A percentile compares a stretch with the other conserved stretches of the same genome.
These are phyloP conservation scores for Entophlyctis helioformis DNA, from an alignment of 192 early-diverging fungal species.

Conservation along the genomic window DNA sequence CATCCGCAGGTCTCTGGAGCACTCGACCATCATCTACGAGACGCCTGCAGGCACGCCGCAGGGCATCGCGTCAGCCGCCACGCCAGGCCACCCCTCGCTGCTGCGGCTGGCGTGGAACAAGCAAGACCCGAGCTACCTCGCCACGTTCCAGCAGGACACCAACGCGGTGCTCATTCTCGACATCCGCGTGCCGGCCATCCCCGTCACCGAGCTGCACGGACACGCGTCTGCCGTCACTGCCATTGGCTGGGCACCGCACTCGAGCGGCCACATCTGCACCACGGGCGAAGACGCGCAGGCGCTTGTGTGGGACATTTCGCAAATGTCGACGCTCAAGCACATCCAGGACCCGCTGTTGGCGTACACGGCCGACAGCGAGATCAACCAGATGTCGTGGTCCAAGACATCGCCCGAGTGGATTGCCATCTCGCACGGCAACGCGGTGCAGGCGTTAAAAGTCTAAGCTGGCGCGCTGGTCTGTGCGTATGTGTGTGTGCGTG, in stretches of 20 bases:
- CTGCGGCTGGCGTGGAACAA: slow-evolving; percentile 83
- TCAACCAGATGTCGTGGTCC: slow-evolving; percentile 81
- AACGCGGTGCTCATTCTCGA: slow-evolving; percentile 77
- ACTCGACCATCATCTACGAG: slow-evolving; percentile 97
- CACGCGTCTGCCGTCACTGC: slow-evolving; percentile 73
- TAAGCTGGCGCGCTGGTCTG: no score
- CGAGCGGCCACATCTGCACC: slow-evolving; percentile 67
- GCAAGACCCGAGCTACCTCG: slow-evolving; percentile 80
- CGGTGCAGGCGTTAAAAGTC: slow-evolving; percentile 74
- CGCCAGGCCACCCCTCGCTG: slow-evolving; percentile 57
- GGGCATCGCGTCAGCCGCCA: slow-evolving; percentile 8
- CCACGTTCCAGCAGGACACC: slow-evolving; percentile 82
- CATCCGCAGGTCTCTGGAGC: slow-evolving; percentile 69
- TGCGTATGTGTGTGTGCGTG: no score
- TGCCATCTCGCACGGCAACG: slow-evolving; percentile 72
- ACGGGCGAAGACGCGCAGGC: slow-evolving; percentile 81
- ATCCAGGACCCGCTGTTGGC: slow-evolving; percentile 54
- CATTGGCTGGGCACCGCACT: slow-evolving; percentile 79
- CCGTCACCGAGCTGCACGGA: slow-evolving; percentile 68
- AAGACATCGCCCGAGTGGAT: slow-evolving; percentile 72
- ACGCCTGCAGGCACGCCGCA: slow-evolving; percentile 56
- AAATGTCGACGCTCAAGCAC: slow-evolving; percentile 13
- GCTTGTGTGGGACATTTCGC: slow-evolving; percentile 79
- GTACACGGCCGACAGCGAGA: slow-evolving; percentile 61
- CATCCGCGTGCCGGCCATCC: slow-evolving; percentile 76